Conservation (phyloP, 106 monocot genomes). For the Dioscorea zingiberensis region DNA sequence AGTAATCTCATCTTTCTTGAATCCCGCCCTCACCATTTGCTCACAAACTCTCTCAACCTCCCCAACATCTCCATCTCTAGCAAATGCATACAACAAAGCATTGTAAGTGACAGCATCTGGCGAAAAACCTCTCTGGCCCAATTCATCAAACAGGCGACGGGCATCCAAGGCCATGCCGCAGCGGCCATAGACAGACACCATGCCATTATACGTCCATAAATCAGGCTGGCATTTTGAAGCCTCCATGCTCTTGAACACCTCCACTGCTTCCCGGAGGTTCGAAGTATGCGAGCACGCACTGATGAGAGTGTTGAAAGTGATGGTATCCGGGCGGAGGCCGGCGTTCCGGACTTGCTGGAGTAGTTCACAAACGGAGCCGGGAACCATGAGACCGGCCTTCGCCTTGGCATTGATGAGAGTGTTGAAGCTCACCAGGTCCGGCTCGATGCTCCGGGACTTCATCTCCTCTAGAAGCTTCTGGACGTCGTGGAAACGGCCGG, state of each 20-base stretch:
- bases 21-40: constrained; percentile 68
- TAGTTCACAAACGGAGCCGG: constrained; percentile 51
- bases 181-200: constrained; percentile 79
- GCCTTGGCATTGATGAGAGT: constrained; percentile 79
- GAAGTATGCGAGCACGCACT: constrained; percentile 57
- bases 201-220: constrained; percentile 89
- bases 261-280: constrained; percentile 53
- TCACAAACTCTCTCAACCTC: constrained; percentile 58
- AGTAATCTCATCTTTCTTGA: constrained; percentile 85
- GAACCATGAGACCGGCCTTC: constrained; percentile 39
- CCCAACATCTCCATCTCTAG: constrained; percentile 37
- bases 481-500: constrained; percentile 53
- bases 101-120: constrained; percentile 95
- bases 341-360: constrained; percentile 58
- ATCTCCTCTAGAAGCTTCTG: constrained; percentile 48
- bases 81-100: constrained; percentile 82
- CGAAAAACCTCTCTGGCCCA: constrained; percentile 46
- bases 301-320: constrained; percentile 95
- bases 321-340: constrained; percentile 69
- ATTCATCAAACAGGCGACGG: constrained; percentile 47
- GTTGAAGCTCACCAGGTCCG: constrained; percentile 95
- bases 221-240: constrained; percentile 65
- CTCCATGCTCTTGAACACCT: constrained; percentile 57
- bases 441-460: constrained; percentile 50
- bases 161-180: constrained; percentile 52